Evolutionary conservation across 2,329 filamentous ascomycete species (phyloP).

Genomic region (Blumeria hordei): DNA sequence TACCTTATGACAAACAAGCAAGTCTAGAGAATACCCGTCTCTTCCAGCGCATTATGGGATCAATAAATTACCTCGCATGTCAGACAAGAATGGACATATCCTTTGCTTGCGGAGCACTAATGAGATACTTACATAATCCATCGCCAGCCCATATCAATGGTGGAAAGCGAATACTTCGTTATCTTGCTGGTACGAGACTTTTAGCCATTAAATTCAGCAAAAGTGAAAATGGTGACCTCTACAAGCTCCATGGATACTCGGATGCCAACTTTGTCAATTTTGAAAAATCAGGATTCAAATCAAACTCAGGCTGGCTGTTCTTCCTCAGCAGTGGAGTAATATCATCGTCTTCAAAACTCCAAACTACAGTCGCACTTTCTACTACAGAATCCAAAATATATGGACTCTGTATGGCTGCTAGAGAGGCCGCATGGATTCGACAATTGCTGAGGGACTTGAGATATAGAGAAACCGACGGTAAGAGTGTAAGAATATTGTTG

Average conservation of each 20-base stretch:
- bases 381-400: background rate
- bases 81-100: background rate
- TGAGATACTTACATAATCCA: constrained; percentile 1
- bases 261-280: background rate
- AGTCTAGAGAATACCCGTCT: background rate
- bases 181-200: background rate
- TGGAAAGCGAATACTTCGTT: background rate
- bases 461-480: background rate
- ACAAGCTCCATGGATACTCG: background rate
- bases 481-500: background rate
- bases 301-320: background rate
- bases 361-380: background rate
- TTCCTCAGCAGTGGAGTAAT: background rate
- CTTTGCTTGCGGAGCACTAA: background rate
- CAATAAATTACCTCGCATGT: background rate
- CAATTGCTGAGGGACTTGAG: background rate
- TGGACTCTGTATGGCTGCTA: background rate
- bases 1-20: background rate
- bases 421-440: background rate
- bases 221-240: background rate
- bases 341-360: background rate
- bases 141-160: background rate
- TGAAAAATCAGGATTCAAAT: background rate
- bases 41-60: constrained; percentile 1
- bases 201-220: background rate